Percentiles rank a stretch among this genome's conserved stretches.
These are phyloP conservation scores for Lagenaria siceraria DNA, from an alignment of 306 rosid genomes.

Conservation along the genomic window DNA sequence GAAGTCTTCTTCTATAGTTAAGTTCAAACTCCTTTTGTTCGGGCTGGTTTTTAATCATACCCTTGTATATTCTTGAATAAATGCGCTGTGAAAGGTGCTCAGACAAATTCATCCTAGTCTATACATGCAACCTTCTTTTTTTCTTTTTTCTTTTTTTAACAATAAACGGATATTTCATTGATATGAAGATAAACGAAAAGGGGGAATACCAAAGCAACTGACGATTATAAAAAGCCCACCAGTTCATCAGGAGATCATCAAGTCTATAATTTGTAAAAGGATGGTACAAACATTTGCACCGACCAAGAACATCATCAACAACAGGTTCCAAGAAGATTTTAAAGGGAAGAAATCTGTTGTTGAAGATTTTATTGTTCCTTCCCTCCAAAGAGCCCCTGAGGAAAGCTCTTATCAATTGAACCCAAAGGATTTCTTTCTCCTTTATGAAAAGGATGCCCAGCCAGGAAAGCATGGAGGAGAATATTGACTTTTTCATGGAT, in stretches of 20 bases:
- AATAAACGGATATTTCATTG: neutral
- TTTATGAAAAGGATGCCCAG: neutral
- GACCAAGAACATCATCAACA: neutral
- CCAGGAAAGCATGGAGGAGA: neutral
- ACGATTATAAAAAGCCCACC: neutral
- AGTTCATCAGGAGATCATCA: neutral
- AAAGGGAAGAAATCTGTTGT: neutral
- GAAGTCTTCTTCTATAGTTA: neutral
- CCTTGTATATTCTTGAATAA: neutral
- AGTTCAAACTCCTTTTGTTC: neutral
- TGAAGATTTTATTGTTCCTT: neutral
- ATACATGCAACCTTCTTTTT: neutral
- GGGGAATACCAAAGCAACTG: neutral
- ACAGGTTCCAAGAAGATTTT: neutral
- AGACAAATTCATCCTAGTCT: neutral
- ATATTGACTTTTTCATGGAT: no score
- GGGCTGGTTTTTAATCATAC: neutral
- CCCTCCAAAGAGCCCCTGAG: neutral
- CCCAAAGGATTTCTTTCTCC: neutral
- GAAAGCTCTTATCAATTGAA: neutral
- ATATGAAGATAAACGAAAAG: neutral
- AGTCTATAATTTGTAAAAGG: neutral
- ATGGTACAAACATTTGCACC: neutral
- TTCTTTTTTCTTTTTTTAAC: neutral
- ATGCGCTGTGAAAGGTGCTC: neutral